Evolutionary conservation across 2,329 filamentous ascomycete genomes (phyloP), one percentile per base, ranked within the genome.

Genomic region (Pseudogymnoascus sp.): DNA sequence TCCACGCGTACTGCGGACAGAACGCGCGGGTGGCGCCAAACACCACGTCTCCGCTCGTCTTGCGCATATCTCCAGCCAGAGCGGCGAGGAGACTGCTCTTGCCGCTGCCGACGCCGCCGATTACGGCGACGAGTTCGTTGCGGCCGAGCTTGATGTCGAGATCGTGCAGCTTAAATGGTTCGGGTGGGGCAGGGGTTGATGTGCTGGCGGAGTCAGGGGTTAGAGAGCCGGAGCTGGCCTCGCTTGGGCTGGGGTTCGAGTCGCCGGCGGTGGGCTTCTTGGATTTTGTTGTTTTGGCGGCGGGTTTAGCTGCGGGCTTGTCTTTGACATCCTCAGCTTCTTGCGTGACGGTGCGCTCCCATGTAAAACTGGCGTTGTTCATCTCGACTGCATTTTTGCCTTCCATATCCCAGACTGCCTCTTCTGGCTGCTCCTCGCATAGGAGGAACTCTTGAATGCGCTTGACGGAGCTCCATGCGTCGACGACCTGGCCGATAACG

Each of bases 1-100:
- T 96, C 95, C 95, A 99, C 0, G 95, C 91, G 72, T 96, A 96
- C 73, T 99, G 93, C 0, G 93, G 93, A 68, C 95, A 97, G 70
- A 96, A 97, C 0, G 93, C 91, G 66, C 93, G 82, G 2, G 86
- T 87, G 0, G 91, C 91, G 42, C 93, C 90, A 68, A 95, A 82
- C 0, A 85, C 82, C 5, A 96, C 82, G 38, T 88, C 82, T 10
- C 92, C 92, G 3, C 77, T 78, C 0, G 90, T 96, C 73, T 88
- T 89, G 50, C 92, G 86, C 93, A 97, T 97, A 67, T 97, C 93
- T 24, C 95, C 93, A 0, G 93, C 93, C 53, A 99, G 78, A 0
- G 93, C 92, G 35, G 91, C 89, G 2, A 99, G 83, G 1, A 99
- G 77, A 0, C 93, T 97, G 61, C 84, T 95, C 77, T 99, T 97